phyloP scores from a whole-genome alignment of 2,329 filamentous ascomycete species.

The Stagonosporopsis cucurbitacearum region DNA sequence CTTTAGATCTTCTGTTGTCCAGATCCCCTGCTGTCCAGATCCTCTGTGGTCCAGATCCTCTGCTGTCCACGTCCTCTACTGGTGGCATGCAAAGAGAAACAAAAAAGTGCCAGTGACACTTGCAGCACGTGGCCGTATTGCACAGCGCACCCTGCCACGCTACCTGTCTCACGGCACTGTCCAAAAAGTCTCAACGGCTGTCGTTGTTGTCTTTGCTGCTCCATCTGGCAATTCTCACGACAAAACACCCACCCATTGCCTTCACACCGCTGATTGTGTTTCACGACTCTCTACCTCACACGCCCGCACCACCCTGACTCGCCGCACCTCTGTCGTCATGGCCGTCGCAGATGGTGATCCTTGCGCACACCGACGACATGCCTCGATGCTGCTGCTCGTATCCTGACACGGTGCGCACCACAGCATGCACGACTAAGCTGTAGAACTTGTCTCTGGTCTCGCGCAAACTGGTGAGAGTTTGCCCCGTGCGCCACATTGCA shows the following conservation, averaged over 20 bases:
- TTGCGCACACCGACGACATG: neutral
- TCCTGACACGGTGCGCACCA: slow-evolving; percentile 1
- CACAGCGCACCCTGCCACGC: no score
- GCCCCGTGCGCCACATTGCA: neutral
- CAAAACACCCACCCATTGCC: slow-evolving; percentile 8
- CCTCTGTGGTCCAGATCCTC: no score
- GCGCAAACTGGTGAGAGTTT: neutral
- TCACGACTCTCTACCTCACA: slow-evolving; percentile 6
- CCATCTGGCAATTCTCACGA: slow-evolving; percentile 2
- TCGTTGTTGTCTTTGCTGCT: slow-evolving; percentile 4
- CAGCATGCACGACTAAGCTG: neutral
- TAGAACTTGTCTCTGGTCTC: neutral
- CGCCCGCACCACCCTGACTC: neutral
- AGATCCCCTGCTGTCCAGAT: no score
- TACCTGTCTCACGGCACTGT: slow-evolving; percentile 8
- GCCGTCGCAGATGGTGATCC: neutral
- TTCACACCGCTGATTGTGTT: slow-evolving; percentile 3
- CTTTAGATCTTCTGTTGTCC: no score
- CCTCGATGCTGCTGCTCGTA: neutral
- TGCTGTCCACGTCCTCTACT: no score
- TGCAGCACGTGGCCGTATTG: no score
- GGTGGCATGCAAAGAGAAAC: no score
- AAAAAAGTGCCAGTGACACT: no score
- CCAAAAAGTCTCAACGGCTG: slow-evolving; percentile 13
- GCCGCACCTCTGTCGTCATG: neutral